phyloP scores from a whole-genome alignment of 2,329 filamentous ascomycete species.

The Cladosporium sp. region DNA sequence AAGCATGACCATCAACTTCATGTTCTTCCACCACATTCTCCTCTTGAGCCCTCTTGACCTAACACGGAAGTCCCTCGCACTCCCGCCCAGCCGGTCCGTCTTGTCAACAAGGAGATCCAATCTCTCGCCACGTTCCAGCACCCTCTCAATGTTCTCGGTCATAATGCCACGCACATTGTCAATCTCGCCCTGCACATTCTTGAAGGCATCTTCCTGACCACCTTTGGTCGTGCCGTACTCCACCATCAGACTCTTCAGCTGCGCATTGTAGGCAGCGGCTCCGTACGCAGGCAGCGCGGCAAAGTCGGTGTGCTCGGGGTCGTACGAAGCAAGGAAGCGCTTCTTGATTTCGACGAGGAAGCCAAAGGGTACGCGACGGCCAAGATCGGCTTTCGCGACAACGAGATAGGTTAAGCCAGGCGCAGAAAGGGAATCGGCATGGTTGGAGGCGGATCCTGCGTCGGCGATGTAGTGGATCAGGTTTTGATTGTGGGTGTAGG shows the following conservation, averaged over 20 bases:
- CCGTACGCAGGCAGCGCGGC: slow-evolving; percentile 80
- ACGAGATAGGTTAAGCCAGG: slow-evolving; percentile 90
- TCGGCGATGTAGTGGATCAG: slow-evolving; percentile 96
- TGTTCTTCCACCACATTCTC: slow-evolving; percentile 99
- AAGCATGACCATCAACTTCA: slow-evolving; percentile 84
- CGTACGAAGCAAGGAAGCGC: slow-evolving; percentile 72
- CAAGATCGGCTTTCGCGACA: slow-evolving; percentile 74
- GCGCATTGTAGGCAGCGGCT: slow-evolving; percentile 78
- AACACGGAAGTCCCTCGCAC: slow-evolving; percentile 84
- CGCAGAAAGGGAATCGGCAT: slow-evolving; percentile 35
- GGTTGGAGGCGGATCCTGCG: slow-evolving; percentile 40
- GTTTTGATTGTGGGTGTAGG: slow-evolving; percentile 77
- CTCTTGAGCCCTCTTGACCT: slow-evolving; percentile 81
- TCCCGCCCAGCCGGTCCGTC: slow-evolving; percentile 86
- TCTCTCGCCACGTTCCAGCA: slow-evolving; percentile 84
- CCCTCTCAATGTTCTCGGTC: slow-evolving; percentile 89
- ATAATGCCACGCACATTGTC: slow-evolving; percentile 89
- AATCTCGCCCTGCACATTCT: slow-evolving; percentile 82
- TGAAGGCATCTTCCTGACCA: slow-evolving; percentile 74
- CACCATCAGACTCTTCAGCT: slow-evolving; percentile 73
- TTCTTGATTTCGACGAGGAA: slow-evolving; percentile 89
- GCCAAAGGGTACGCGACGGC: slow-evolving; percentile 85
- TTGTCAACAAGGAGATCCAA: slow-evolving; percentile 95
- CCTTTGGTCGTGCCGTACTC: slow-evolving; percentile 77
- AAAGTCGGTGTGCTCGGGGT: slow-evolving; percentile 66